These are phyloP conservation scores for Chrysanthemum seticuspe DNA, from an alignment of 129 eudicot species.

Conservation along the genomic window DNA sequence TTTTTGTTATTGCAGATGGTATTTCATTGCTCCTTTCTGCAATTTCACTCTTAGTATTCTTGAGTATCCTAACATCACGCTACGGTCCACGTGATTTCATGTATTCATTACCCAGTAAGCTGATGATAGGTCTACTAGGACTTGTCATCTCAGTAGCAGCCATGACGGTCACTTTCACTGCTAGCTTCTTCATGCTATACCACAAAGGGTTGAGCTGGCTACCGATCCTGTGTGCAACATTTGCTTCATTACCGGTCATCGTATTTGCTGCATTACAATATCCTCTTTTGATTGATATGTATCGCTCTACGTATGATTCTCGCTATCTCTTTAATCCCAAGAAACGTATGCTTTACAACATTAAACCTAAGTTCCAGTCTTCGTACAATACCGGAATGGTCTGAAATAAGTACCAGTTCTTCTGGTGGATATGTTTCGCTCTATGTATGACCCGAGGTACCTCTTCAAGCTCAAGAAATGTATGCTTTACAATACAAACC, in stretches of 20 bases:
- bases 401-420: too few species aligned
- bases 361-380: too few species aligned
- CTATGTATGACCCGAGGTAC: neutral
- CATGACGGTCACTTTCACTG: constrained; percentile 24
- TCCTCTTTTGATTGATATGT: constrained; percentile 18
- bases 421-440: too few species aligned
- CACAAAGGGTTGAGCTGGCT: constrained; percentile 9
- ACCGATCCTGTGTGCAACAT: neutral
- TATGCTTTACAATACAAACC: neutral
- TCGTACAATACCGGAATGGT: too few species aligned
- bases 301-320: constrained; percentile 16
- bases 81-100: constrained; percentile 16
- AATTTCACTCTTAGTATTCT: constrained; percentile 23
- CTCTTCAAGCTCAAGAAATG: neutral
- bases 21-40: constrained; percentile 23
- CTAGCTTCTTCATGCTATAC: constrained; percentile 24
- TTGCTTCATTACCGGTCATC: neutral
- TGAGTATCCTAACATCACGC: constrained; percentile 23
- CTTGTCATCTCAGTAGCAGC: constrained; percentile 22
- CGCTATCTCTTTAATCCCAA: constrained; percentile 10
- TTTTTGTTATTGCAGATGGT: constrained; percentile 28
- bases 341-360: constrained; percentile 11
- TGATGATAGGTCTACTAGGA: constrained; percentile 19
- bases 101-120: constrained; percentile 7
- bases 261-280: constrained; percentile 1